Base-by-base conservation (phyloP, 208 protist species). In the Naegleria gruberi region DNA sequence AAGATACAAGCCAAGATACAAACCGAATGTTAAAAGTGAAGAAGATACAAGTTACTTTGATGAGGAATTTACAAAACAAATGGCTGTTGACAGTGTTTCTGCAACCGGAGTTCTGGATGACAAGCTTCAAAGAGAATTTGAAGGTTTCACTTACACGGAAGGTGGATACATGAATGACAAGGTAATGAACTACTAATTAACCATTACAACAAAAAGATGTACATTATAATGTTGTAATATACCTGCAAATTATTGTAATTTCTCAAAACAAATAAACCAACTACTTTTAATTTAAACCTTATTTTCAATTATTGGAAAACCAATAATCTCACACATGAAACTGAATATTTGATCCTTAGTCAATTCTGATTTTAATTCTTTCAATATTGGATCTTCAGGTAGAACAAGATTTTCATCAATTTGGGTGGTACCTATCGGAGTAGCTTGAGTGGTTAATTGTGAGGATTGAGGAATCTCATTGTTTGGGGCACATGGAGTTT, bases 51-150 rank as follows among this genome's bases (percentile, higher is more conserved):
- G 84, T 23, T 88, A 45, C 42, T 88, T 88, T 65, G 84, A 88
- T 88, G 84, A 88, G 4, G 84, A 88, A 65, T 88, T 88, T 23
- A 88, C 84, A 43, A 57, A 42, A 17, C 83, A 88, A 65, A 41
- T 5, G n/a, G 45, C 43, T 42, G 19, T 65, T 26, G 45, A 88
- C n/a, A 43, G 12, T 65, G 5, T 65, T 40, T 5, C 19, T 26
- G 5, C 57, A 88, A 43, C 34, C 10, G 41, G 45, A 8, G 15
- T 46, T 8, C 34, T 88, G 15, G 45, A 65, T 65, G 84, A 47
- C 30, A 43, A 34, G 7, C 12, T 65, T 6, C 84, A 88, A 88
- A 51, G 46, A 65, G 84, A 65, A 26, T 88, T 88, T 88, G 45
- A 88, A 41, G 84, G 84, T 15, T 88, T 88, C 42, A 88, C 84